Percentiles rank a stretch among this genome's conserved stretches.
Conservation (phyloP, 2,329 filamentous ascomycete genomes). For the Fusarium duplospermum region DNA sequence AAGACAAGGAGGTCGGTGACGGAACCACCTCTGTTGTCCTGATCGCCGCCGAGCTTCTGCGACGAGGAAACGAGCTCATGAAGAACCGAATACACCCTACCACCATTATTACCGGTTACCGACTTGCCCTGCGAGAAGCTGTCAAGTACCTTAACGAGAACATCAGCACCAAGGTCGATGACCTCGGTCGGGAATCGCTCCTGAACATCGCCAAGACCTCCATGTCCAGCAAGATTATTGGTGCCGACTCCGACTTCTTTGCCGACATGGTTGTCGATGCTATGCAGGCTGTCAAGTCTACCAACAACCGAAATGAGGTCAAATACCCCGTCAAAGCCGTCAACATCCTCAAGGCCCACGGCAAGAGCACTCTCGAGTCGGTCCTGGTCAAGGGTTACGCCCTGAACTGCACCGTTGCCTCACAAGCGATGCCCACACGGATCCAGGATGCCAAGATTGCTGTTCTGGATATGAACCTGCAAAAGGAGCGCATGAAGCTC, state of each 20-base stretch:
- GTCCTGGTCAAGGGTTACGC: slow-evolving; percentile 95
- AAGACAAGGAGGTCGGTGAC: slow-evolving; percentile 99
- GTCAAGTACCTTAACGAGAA: slow-evolving; percentile 99
- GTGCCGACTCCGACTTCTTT: slow-evolving; percentile 95
- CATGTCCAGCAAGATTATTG: slow-evolving; percentile 99
- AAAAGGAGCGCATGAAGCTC: slow-evolving; percentile 99
- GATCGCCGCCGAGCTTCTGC: slow-evolving; percentile 94
- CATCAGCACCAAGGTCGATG: slow-evolving; percentile 94
- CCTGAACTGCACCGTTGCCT: slow-evolving; percentile 97
- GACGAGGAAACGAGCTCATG: slow-evolving; percentile 96
- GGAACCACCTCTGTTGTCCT: slow-evolving; percentile 98
- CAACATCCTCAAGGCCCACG: slow-evolving; percentile 98
- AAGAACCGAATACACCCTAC: slow-evolving; percentile 99
- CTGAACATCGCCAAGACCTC: slow-evolving; percentile 97
- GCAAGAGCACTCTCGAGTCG: slow-evolving; percentile 90
- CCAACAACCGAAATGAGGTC: slow-evolving; percentile 87
- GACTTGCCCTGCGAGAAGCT: slow-evolving; percentile 92
- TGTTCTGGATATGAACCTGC: slow-evolving; percentile 95
- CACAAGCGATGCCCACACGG: slow-evolving; percentile 95
- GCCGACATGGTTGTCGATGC: slow-evolving; percentile 95
- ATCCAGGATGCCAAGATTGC: slow-evolving; percentile 97
- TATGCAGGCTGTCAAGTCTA: slow-evolving; percentile 93
- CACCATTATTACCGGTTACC: slow-evolving; percentile 98
- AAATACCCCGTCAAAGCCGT: slow-evolving; percentile 99
- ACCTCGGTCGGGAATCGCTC: slow-evolving; percentile 88